phyloP scores from a whole-genome alignment of 805 yeast species.

The Nakazawaea siamensis region DNA sequence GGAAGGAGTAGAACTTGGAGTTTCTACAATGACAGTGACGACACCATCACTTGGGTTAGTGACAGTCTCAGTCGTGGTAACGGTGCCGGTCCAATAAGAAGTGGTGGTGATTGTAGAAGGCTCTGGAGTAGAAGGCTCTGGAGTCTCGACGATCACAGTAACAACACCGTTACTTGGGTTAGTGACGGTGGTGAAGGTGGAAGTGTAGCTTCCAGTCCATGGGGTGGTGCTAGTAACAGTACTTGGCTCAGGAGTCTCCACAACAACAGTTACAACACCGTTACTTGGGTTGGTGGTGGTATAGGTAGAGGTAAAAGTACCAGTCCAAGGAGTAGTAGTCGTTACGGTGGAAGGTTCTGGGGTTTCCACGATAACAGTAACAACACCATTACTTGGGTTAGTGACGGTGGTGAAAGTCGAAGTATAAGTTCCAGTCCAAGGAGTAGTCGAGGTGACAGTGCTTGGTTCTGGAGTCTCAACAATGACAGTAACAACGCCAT shows the following conservation, averaged over 20 bases:
- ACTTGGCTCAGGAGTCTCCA: not conserved
- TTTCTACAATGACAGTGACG: not conserved
- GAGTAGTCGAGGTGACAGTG: not conserved
- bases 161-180: not conserved
- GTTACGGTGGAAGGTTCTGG: not conserved
- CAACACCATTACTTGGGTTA: not conserved
- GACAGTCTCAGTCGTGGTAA: not conserved
- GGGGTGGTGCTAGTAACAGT: not conserved
- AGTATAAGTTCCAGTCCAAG: not conserved
- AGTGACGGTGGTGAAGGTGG: not conserved
- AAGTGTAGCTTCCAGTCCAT: not conserved
- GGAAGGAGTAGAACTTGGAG: too few species aligned
- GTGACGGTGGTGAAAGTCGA: not conserved
- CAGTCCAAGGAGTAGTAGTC: not conserved
- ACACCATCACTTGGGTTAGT: not conserved
- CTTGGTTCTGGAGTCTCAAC: not conserved
- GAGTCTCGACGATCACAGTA: not conserved
- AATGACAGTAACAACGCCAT: not conserved
- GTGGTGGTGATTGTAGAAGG: not conserved
- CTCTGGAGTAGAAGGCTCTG: too few species aligned
- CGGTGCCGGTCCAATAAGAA: not conserved
- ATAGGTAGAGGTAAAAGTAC: not conserved
- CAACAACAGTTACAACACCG: not conserved
- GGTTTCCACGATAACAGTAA: not conserved
- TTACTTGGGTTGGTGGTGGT: not conserved